Base-by-base conservation (phyloP, 768 basidiomycete species). In the Lyophyllum semitale region DNA sequence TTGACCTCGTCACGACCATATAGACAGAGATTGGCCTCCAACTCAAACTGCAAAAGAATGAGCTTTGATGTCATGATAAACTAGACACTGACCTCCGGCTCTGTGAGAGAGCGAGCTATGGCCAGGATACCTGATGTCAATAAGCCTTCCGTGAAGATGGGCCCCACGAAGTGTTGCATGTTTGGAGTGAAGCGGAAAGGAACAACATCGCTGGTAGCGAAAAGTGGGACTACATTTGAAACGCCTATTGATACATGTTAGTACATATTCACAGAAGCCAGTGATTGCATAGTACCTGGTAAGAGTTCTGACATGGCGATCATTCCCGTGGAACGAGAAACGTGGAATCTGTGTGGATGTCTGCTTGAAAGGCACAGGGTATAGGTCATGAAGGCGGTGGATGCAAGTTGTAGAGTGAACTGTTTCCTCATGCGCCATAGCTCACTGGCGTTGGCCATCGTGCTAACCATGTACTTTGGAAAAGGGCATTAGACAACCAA, bases 151-250 rank as follows among this genome's bases (percentile, higher is more conserved):
- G 87, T 91, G 38, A 91, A 88, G 51, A 93, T 82, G 1, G 91
- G 89, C 1, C 93, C 93, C 33, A 98, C 73, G 76, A 99, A 95
- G 59, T 83, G 81, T 71, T 99, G 97, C 77, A 99, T 84, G 71
- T 97, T 98, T 3, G 95, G 95, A 4, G 97, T 98, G 60, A 96
- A 84, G 33, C 97, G 88, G 89, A 99, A 99, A 0, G 97, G 97
- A 4, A 98, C 94, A 2, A 87, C 79, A 63, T 99, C 97, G 60
- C 77, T 85, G 17, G 91, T 89, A 13, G 83, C 81, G 66, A 93
- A 90, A 40, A 90, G 70, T 67, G 79, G 87, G 54, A 77, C 71
- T 51, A 71, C 66, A 32, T 70, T 71, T 5, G 77, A 74, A 29
- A 80, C 67, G 12, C 76, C 81, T 81, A 54, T 13, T 43, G 30